phyloP scores from a whole-genome alignment of 2,329 filamentous ascomycete species.

The Thelonectria rubi region DNA sequence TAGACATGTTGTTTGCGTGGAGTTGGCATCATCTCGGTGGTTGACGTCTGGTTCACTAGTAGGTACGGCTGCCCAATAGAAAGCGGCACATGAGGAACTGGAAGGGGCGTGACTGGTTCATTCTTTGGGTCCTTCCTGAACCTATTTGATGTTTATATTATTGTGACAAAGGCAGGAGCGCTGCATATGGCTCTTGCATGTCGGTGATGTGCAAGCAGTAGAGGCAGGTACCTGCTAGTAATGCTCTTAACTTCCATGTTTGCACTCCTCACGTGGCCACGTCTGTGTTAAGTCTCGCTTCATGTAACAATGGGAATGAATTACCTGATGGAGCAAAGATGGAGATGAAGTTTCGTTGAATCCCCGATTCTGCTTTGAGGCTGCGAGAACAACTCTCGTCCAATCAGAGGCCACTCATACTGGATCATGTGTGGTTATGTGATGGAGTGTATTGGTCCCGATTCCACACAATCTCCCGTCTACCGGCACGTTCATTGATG shows the following conservation, averaged over 20 bases:
- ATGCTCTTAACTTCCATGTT: neutral
- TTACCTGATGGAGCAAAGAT: neutral
- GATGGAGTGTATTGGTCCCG: too few relatives aligned
- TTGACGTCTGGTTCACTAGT: neutral
- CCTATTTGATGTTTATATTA: neutral
- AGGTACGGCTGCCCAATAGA: neutral
- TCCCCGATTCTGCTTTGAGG: neutral
- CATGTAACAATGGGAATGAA: neutral
- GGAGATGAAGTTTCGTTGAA: neutral
- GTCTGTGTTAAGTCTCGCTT: neutral
- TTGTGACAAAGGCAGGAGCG: neutral
- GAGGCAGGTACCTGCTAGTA: neutral
- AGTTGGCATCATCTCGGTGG: too few relatives aligned
- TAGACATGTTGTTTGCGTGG: neutral
- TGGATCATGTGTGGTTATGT: neutral
- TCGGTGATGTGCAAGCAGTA: neutral
- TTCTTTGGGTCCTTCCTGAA: neutral
- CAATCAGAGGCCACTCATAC: neutral
- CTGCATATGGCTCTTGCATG: neutral
- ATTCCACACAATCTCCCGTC: too few relatives aligned
- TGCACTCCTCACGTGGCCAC: neutral
- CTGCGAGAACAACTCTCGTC: neutral
- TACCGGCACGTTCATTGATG: too few relatives aligned
- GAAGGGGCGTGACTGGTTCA: neutral
- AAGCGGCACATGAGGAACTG: too few relatives aligned